Evolutionary conservation across 768 basidiomycete species (phyloP).

Genomic region (Astraeus odoratus): DNA sequence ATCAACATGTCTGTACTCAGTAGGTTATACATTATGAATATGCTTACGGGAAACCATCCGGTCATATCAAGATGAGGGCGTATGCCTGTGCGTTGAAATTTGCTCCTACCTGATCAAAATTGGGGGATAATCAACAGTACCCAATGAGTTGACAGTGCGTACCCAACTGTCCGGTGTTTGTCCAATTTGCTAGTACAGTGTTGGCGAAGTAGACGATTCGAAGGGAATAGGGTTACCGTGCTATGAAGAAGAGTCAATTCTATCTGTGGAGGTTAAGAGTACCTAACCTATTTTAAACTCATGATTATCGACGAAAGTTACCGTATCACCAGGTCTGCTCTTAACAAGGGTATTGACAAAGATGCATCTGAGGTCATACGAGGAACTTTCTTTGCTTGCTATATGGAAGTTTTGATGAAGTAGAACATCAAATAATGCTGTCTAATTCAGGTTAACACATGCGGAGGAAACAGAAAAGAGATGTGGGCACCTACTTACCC

Average conservation of each 20-base stretch:
- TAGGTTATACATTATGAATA: background rate
- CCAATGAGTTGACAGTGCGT: conserved; percentile 12
- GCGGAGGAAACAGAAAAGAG: background rate
- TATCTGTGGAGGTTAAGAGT: background rate
- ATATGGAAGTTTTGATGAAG: conserved; percentile 77
- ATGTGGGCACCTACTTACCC: conserved; percentile 45
- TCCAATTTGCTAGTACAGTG: conserved; percentile 47
- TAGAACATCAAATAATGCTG: conserved; percentile 88
- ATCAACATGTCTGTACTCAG: background rate
- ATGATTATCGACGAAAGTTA: conserved; percentile 88
- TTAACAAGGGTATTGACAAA: conserved; percentile 64
- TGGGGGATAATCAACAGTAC: background rate
- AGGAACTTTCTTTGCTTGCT: conserved; percentile 60
- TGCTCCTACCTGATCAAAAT: conserved; percentile 44
- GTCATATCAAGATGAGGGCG: conserved; percentile 67
- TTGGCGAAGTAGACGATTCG: background rate
- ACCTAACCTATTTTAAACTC: conserved; percentile 60
- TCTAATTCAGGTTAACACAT: conserved; percentile 33
- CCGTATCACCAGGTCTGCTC: conserved; percentile 67
- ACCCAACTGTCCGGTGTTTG: conserved; percentile 84
- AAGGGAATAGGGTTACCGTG: conserved; percentile 43
- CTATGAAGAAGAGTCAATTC: conserved; percentile 28
- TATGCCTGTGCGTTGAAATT: conserved; percentile 81
- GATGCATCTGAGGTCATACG: conserved; percentile 73
- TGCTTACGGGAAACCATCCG: conserved; percentile 67